phyloP scores from a whole-genome alignment of 1,139 yeast genomes.

The Hansenula anomala region DNA sequence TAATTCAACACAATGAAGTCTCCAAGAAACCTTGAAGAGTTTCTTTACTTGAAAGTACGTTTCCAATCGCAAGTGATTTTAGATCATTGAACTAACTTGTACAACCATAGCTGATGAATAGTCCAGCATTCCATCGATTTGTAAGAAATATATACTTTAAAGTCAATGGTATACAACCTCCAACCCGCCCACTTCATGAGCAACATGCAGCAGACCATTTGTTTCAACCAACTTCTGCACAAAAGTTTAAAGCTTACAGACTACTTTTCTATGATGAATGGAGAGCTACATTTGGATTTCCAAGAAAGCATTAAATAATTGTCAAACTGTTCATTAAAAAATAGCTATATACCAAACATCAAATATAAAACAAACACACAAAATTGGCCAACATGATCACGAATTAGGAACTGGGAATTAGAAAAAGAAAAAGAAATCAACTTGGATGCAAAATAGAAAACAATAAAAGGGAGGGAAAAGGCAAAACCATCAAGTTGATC shows the following conservation, averaged over 20 bases:
- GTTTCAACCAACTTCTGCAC: constrained; percentile 45
- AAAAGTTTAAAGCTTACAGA: constrained; percentile 58
- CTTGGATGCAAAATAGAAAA: neutral
- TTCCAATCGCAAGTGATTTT: no score
- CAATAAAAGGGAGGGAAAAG: neutral
- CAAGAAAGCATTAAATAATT: constrained; percentile 19
- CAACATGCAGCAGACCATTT: constrained; percentile 9
- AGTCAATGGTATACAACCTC: constrained; percentile 53
- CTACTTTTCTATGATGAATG: constrained; percentile 62
- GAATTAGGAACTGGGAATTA: neutral
- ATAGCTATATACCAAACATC: constrained; percentile 2
- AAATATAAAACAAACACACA: neutral
- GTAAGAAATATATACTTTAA: constrained; percentile 62
- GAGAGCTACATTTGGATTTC: constrained; percentile 46
- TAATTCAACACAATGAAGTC: no score
- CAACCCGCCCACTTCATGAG: neutral
- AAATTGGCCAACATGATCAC: neutral
- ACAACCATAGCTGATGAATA: constrained; percentile 47
- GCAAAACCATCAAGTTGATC: no score
- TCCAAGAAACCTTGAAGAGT: constrained; percentile 36
- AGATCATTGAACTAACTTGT: no score
- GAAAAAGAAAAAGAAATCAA: no score
- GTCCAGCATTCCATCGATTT: constrained; percentile 63
- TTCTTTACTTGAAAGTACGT: constrained; percentile 32
- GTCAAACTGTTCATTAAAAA: constrained; percentile 5